Conservation (phyloP, 1,284 basidiomycete genomes). For the Xerocomus cyaneibrunnescens region DNA sequence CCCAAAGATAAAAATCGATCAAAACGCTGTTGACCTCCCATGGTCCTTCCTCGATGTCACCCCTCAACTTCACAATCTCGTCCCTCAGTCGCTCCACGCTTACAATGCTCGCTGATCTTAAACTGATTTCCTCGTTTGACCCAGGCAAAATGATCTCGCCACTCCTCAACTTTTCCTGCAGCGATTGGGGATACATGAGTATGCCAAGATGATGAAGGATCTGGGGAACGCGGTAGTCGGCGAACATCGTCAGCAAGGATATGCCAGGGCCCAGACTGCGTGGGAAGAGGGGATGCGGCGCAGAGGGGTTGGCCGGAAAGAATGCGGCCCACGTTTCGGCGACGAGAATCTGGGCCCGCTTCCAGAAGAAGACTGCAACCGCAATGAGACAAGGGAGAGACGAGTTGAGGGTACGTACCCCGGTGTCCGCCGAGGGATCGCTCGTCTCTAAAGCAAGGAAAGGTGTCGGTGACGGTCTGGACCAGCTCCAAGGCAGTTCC, state of each 20-base stretch:
- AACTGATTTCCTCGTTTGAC: conserved; percentile 64
- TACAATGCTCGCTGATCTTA: conserved; percentile 72
- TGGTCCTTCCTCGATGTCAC: conserved; percentile 8
- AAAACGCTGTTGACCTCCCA: conserved; percentile 66
- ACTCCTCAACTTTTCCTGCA: conserved; percentile 48
- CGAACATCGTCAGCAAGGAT: conserved; percentile 78
- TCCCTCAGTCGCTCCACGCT: conserved; percentile 69
- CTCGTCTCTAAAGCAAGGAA: conserved; percentile 78
- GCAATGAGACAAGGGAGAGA: conserved; percentile 10
- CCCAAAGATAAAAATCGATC: conserved; percentile 87
- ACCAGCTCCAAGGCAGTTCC: conserved; percentile 73
- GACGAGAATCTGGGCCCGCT: conserved; percentile 81
- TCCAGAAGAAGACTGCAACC: conserved; percentile 70
- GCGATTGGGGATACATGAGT: conserved; percentile 60
- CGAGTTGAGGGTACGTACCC: conserved; percentile 40
- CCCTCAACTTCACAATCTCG: conserved; percentile 33
- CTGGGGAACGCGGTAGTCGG: conserved; percentile 84
- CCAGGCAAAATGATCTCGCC: conserved; percentile 51
- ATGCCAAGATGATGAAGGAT: conserved; percentile 78
- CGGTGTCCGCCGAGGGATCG: conserved; percentile 51
- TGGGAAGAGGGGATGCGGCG: conserved; percentile 68
- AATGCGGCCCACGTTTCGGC: conserved; percentile 85
- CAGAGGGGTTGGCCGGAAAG: conserved; percentile 49
- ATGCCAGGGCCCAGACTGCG: conserved; percentile 53
- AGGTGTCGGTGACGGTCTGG: conserved; percentile 63